These are phyloP conservation scores for Botrytis deweyae DNA, from an alignment of 2,329 filamentous ascomycete species.

Conservation along the genomic window DNA sequence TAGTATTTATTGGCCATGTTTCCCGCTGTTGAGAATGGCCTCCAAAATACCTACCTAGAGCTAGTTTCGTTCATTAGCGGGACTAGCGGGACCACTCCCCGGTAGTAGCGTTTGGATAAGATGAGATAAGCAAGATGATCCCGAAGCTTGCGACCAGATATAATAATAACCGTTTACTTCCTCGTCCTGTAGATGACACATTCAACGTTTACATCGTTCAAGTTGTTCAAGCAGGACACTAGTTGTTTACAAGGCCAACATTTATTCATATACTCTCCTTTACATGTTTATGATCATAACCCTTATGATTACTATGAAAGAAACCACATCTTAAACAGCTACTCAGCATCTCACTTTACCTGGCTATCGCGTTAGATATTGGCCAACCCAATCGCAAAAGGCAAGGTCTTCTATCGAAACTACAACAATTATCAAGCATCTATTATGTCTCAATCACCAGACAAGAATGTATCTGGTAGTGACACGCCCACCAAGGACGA, in stretches of 20 bases:
- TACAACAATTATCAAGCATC: background rate
- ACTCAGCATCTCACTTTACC: background rate
- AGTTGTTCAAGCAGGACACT: background rate
- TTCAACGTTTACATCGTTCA: background rate
- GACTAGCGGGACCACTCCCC: background rate
- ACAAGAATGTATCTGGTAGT: slow-evolving; percentile 14
- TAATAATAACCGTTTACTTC: background rate
- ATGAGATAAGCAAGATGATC: slow-evolving; percentile 8
- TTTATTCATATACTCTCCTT: background rate
- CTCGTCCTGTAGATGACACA: background rate
- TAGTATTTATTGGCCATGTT: background rate
- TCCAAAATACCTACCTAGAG: background rate
- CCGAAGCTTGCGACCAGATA: slow-evolving; percentile 8
- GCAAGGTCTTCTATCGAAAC: background rate
- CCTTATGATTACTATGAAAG: slow-evolving; percentile 5
- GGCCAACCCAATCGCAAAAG: background rate
- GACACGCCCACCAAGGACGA: slow-evolving; percentile 29
- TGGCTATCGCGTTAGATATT: background rate
- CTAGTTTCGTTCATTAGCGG: background rate
- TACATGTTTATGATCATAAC: background rate
- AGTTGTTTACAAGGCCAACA: background rate
- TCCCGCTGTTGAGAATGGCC: background rate
- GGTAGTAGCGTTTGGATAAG: background rate
- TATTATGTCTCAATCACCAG: slow-evolving; percentile 30
- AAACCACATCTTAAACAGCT: slow-evolving; percentile 9